A percentile compares a stretch with the other conserved stretches of the same genome.
These are phyloP conservation scores for Rhododendron williamsianum DNA, from an alignment of 148 eudicot species.

Conservation along the genomic window DNA sequence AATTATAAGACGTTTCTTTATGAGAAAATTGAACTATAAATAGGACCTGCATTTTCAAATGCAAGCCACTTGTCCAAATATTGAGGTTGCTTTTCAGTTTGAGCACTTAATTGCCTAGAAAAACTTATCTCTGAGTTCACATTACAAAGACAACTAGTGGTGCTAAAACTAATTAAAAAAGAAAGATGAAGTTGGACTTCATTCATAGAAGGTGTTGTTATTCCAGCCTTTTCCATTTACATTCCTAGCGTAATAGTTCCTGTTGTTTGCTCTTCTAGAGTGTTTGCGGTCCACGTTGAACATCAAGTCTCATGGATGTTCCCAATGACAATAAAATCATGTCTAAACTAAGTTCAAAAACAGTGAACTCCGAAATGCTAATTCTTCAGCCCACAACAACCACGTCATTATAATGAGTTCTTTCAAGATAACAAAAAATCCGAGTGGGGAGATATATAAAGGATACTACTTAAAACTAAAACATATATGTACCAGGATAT, in stretches of 20 bases:
- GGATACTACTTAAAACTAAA: not conserved
- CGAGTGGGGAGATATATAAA: not conserved
- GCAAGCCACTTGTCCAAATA: not conserved
- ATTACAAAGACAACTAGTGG: not conserved
- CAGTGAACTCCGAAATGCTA: too few relatives aligned
- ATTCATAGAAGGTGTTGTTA: not conserved
- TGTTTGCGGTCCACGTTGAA: not conserved
- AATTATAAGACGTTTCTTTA: not conserved
- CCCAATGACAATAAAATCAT: not conserved
- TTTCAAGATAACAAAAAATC: not conserved
- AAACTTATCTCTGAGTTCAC: not conserved
- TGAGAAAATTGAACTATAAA: not conserved
- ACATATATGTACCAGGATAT: not conserved
- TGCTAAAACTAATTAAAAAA: not conserved
- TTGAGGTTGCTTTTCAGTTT: not conserved
- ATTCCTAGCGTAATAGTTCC: not conserved
- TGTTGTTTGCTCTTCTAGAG: not conserved
- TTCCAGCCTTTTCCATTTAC: not conserved
- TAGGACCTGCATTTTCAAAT: not conserved
- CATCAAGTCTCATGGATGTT: not conserved
- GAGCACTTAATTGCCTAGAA: not conserved
- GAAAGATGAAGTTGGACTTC: conserved; percentile 2
- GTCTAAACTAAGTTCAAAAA: not conserved
- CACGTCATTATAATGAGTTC: not conserved
- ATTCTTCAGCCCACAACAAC: not conserved